Conservation (phyloP, 805 yeast species). For the Isabelozyma gotoi region DNA sequence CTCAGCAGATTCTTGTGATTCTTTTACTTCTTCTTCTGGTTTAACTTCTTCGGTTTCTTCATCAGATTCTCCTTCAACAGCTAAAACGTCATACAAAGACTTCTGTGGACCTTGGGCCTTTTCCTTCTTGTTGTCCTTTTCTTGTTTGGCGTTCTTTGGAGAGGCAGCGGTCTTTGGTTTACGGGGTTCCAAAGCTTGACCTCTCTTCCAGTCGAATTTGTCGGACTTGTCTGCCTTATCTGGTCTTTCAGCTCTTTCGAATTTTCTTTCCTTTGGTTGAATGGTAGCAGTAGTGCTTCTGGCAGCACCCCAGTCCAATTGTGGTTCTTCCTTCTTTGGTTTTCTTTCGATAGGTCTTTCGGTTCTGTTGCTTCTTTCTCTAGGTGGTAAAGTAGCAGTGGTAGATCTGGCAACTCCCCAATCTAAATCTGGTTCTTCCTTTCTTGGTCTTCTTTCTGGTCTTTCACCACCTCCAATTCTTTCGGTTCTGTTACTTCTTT, state of each 20-base stretch:
- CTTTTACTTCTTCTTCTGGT: slow-evolving; percentile 7
- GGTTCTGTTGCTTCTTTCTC: slow-evolving; percentile 27
- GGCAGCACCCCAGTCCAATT: slow-evolving; percentile 27
- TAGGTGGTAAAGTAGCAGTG: slow-evolving; percentile 31
- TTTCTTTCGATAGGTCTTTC: slow-evolving; percentile 7
- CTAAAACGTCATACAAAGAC: slow-evolving; percentile 33
- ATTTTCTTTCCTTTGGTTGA: slow-evolving; percentile 23
- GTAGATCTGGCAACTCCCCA: slow-evolving; percentile 40
- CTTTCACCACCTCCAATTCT: slow-evolving; percentile 15
- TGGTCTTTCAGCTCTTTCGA: slow-evolving; percentile 15
- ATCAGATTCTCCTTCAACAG: slow-evolving; percentile 32
- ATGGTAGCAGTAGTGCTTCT: slow-evolving; percentile 26
- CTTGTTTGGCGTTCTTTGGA: slow-evolving; percentile 12
- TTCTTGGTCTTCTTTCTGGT: slow-evolving; percentile 26
- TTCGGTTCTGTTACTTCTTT: slow-evolving; percentile 23
- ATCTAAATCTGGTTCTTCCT: slow-evolving; percentile 40
- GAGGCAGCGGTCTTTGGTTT: slow-evolving; percentile 1
- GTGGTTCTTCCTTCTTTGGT: slow-evolving; percentile 19
- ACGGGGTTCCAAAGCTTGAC: slow-evolving; percentile 28
- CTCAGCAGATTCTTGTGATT: slow-evolving; percentile 12
- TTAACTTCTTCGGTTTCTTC: slow-evolving; percentile 16
- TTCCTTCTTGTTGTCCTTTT: slow-evolving; percentile 19
- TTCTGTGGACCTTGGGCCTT: slow-evolving; percentile 29
- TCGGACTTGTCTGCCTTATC: slow-evolving; percentile 27
- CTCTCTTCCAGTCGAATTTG: slow-evolving; percentile 39